These are phyloP conservation scores for Diutina rugosa DNA, from an alignment of 1,139 yeast species.

Conservation along the genomic window DNA sequence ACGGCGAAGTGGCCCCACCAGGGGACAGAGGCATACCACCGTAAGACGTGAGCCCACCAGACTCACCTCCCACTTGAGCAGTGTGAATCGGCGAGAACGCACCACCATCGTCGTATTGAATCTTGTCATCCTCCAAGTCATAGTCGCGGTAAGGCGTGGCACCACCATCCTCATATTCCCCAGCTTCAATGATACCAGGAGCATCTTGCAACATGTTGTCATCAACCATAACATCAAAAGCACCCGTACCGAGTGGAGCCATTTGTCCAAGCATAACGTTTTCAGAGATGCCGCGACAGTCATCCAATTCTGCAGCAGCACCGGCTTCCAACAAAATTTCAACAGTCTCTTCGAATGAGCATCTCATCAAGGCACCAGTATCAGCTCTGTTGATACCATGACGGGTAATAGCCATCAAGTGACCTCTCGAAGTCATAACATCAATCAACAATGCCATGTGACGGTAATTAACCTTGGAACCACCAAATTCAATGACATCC, in stretches of 20 bases:
- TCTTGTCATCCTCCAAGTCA: slow-evolving; percentile 65
- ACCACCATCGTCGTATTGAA: slow-evolving; percentile 70
- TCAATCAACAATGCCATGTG: slow-evolving; percentile 96
- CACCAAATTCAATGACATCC: slow-evolving; percentile 97
- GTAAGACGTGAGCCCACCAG: slow-evolving; percentile 90
- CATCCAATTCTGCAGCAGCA: slow-evolving; percentile 94
- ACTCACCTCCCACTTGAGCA: slow-evolving; percentile 67
- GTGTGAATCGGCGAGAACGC: slow-evolving; percentile 93
- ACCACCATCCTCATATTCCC: slow-evolving; percentile 56
- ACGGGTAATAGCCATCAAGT: slow-evolving; percentile 97
- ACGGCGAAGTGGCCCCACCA: slow-evolving; percentile 45
- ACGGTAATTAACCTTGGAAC: slow-evolving; percentile 97
- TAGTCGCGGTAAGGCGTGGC: slow-evolving; percentile 88
- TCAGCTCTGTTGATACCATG: slow-evolving; percentile 98
- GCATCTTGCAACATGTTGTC: slow-evolving; percentile 60
- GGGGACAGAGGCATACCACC: slow-evolving; percentile 46
- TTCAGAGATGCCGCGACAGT: slow-evolving; percentile 97
- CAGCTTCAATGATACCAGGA: slow-evolving; percentile 8
- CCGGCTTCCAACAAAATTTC: slow-evolving; percentile 97
- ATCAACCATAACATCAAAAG: slow-evolving; percentile 91
- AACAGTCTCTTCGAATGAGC: slow-evolving; percentile 98
- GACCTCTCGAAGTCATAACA: slow-evolving; percentile 98
- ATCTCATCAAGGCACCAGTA: slow-evolving; percentile 98
- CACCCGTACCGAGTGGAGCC: slow-evolving; percentile 98
- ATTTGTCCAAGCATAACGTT: slow-evolving; percentile 96